Conservation (phyloP, 148 eudicot genomes). For the Polygonum maritimum region DNA sequence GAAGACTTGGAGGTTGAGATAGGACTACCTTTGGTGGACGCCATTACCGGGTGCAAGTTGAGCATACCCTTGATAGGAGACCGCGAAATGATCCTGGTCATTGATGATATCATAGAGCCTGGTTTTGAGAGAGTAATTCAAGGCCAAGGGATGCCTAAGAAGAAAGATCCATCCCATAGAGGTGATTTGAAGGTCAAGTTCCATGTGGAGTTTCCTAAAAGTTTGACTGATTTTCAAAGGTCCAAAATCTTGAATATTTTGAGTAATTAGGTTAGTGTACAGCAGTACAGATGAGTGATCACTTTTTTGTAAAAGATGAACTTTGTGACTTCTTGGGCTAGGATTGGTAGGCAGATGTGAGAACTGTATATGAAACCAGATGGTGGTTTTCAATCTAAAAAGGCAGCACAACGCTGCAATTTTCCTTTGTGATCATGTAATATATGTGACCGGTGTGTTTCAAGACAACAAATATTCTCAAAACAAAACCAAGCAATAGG, state of each 20-base stretch:
- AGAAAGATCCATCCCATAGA: constrained; percentile 28
- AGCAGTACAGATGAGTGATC: background rate
- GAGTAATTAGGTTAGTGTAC: constrained; percentile 3
- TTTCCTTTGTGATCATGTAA: background rate
- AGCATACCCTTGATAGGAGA: constrained; percentile 35
- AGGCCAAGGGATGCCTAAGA: constrained; percentile 60
- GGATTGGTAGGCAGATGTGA: background rate
- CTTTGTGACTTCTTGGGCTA: background rate
- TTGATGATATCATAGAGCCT: constrained; percentile 40
- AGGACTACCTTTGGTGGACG: constrained; percentile 37
- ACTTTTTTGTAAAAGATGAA: background rate
- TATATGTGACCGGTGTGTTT: background rate
- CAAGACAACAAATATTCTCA: background rate
- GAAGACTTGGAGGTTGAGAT: constrained; percentile 43
- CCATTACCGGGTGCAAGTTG: constrained; percentile 42
- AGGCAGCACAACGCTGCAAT: background rate
- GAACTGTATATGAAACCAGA: background rate
- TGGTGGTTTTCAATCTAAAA: background rate
- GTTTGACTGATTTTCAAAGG: constrained; percentile 29
- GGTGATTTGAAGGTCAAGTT: constrained; percentile 46
- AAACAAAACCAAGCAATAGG: background rate
- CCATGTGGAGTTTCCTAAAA: constrained; percentile 34
- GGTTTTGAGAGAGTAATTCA: constrained; percentile 38
- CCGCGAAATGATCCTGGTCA: constrained; percentile 19
- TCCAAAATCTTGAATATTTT: constrained; percentile 29